Percentiles rank a stretch among this genome's conserved stretches.
phyloP scores from a whole-genome alignment of 192 early-diverging fungal species.

The Backusella westeae region DNA sequence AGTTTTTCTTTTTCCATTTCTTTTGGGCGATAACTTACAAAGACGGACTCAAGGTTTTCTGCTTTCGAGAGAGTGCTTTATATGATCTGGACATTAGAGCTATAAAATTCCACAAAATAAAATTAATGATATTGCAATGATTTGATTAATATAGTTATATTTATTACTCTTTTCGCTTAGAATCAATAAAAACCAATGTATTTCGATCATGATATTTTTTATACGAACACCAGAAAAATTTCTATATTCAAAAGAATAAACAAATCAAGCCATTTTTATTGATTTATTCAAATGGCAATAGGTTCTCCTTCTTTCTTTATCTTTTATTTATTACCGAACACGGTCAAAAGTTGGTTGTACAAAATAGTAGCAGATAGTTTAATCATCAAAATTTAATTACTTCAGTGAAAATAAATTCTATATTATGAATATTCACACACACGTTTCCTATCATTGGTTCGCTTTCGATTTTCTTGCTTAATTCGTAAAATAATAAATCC shows the following conservation, averaged over 20 bases:
- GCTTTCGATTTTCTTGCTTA: no score
- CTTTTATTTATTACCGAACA: not conserved
- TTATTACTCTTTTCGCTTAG: not conserved
- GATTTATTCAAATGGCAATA: not conserved
- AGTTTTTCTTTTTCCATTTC: not conserved
- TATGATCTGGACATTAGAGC: no score
- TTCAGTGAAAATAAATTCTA: not conserved
- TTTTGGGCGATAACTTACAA: not conserved
- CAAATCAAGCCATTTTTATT: not conserved
- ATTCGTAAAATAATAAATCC: no score
- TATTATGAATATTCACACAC: not conserved
- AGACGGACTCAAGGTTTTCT: not conserved
- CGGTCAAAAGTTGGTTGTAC: not conserved
- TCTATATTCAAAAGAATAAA: not conserved
- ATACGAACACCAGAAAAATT: not conserved
- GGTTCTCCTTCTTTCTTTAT: not conserved
- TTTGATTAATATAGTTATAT: not conserved
- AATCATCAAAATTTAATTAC: not conserved
- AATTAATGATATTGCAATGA: not conserved
- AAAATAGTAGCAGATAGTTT: not conserved
- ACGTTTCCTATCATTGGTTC: not conserved
- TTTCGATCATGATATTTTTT: not conserved
- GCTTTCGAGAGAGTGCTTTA: no score
- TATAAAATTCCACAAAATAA: no score
- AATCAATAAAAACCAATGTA: not conserved